phyloP scores from a whole-genome alignment of 148 eudicot genomes.

The Camellia japonica region DNA sequence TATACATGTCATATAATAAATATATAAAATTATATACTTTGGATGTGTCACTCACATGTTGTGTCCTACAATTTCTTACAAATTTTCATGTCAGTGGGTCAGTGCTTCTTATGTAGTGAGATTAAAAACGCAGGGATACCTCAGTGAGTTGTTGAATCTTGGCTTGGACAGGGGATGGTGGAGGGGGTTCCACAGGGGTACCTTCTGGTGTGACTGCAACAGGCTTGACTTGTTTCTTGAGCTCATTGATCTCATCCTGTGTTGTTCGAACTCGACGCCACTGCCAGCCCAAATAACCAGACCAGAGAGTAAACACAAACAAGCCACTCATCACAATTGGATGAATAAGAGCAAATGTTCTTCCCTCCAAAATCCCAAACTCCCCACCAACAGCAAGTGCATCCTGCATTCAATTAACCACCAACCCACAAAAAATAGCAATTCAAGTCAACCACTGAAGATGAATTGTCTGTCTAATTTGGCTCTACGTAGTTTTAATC shows the following conservation, averaged over 20 bases:
- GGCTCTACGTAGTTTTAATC: too few relatives aligned
- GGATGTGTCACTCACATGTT: too few relatives aligned
- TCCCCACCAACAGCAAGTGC: constrained; percentile 85
- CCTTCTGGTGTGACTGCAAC: constrained; percentile 82
- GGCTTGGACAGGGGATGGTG: constrained; percentile 66
- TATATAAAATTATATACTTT: too few relatives aligned
- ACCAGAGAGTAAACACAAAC: constrained; percentile 70
- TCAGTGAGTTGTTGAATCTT: constrained; percentile 77
- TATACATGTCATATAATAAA: too few relatives aligned
- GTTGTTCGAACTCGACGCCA: constrained; percentile 82
- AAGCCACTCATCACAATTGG: constrained; percentile 79
- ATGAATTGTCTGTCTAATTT: too few relatives aligned
- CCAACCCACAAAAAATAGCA: background rate
- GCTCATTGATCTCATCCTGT: constrained; percentile 76
- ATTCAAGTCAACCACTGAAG: background rate
- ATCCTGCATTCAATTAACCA: constrained; percentile 43
- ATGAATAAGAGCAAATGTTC: constrained; percentile 68
- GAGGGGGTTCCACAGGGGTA: constrained; percentile 30
- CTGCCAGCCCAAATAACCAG: constrained; percentile 98
- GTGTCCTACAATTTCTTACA: too few relatives aligned
- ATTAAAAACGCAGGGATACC: constrained; percentile 31
- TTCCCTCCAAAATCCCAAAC: constrained; percentile 89
- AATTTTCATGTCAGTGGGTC: too few relatives aligned
- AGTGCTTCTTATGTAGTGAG: too few relatives aligned
- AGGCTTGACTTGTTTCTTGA: constrained; percentile 87